Evolutionary conservation across 805 yeast species (phyloP), one percentile per base, ranked within the genome.

Genomic region (Alloascoidea hylecoeti): DNA sequence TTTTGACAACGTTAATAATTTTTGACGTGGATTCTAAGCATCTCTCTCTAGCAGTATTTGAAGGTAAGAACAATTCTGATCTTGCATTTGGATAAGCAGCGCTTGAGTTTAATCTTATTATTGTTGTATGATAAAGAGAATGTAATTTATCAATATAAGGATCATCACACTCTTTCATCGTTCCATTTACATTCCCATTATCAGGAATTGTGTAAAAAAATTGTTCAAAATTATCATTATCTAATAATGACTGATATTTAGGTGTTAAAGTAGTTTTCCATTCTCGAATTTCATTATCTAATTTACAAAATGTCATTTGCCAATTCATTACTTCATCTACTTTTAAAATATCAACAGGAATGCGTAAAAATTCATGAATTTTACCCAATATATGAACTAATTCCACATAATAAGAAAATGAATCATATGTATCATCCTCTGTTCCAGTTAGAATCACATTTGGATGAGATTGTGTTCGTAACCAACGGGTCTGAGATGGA

Each of bases 71-170:
- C 18, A 41, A 42, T 12, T 44, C 42, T 3, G 49, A 45, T 34
- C 44, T 46, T 38, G 41, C 33, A 34, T 45, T 42, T 2, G 53
- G 44, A 23, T 47, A 49, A 3, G 49, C 53, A 9, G 49, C 53
- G 14, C 49, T 41, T 3, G 53, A 48, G 36, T 49, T 44, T 16
- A 49, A 41, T 15, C 52, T 45, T 15, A 49, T 46, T 9, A 49
- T 41, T 4, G 46, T 39, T 5, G 52, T 48, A 16, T 44, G 41
- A 33, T 48, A 49, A 1, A 45, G 42, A 4, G 53, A 40, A 33
- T 45, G 46, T 2, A 49, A 38, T 23, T 23, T 23, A 23, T n/a
- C 30, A 23, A 23, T 23, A 9, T 23, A 9, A n/a, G n/a, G n/a
- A n/a, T n/a, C n/a, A n/a, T n/a, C n/a, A n/a, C n/a, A n/a, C 30